phyloP scores from a whole-genome alignment of 805 yeast genomes.

The Yarrowia osloensis region DNA sequence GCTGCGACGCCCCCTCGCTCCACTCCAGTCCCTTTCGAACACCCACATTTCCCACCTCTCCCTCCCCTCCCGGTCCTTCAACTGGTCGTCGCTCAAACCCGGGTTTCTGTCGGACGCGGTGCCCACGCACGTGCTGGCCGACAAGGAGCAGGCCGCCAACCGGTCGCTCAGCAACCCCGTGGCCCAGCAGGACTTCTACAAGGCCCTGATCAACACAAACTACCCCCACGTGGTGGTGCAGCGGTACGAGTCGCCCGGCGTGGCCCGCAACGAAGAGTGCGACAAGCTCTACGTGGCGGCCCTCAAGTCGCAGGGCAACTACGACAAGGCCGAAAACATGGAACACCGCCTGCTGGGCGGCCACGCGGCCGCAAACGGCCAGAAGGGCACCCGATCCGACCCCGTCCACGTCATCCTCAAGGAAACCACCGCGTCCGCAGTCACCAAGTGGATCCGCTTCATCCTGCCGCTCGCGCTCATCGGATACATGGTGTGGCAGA shows the following conservation, averaged over 20 bases:
- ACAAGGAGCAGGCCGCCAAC: constrained; percentile 86
- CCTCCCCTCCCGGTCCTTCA: not conserved
- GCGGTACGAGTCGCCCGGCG: constrained; percentile 91
- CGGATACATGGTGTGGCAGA: constrained; percentile 78
- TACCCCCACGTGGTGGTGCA: constrained; percentile 97
- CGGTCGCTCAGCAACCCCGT: constrained; percentile 64
- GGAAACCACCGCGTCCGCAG: constrained; percentile 74
- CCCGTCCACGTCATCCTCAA: constrained; percentile 94
- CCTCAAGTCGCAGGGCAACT: constrained; percentile 71
- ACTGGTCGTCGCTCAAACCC: constrained; percentile 20
- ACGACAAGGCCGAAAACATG: constrained; percentile 72
- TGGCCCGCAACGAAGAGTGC: constrained; percentile 79
- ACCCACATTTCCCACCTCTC: not conserved
- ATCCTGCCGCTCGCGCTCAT: constrained; percentile 75
- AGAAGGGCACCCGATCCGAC: constrained; percentile 50
- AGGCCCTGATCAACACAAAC: constrained; percentile 68
- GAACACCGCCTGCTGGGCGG: constrained; percentile 16
- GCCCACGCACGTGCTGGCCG: constrained; percentile 46
- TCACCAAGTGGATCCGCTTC: constrained; percentile 89
- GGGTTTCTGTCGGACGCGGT: constrained; percentile 29
- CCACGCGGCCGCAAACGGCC: not conserved
- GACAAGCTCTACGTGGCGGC: constrained; percentile 80
- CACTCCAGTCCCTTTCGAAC: not conserved
- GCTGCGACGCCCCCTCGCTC: not conserved
- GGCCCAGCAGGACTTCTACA: constrained; percentile 82